A percentile compares a stretch with the other conserved stretches of the same genome.
These are phyloP conservation scores for Talaromyces atroroseus DNA, from an alignment of 2,329 filamentous ascomycete genomes.

Conservation along the genomic window DNA sequence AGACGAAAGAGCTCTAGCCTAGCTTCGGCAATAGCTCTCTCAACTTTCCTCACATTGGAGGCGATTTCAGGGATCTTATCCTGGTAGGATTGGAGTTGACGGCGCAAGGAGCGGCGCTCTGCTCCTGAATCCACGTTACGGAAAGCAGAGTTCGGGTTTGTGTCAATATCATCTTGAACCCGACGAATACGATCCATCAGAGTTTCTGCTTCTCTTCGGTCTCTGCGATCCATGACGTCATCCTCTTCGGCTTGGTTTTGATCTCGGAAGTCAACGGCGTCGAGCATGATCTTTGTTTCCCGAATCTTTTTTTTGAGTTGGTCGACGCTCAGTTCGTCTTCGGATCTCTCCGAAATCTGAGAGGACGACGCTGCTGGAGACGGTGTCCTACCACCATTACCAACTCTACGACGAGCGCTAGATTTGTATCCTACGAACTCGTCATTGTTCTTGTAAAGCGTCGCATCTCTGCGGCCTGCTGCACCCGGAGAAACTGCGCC, in stretches of 20 bases:
- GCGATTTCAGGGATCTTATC: constrained; percentile 89
- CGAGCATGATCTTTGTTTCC: constrained; percentile 88
- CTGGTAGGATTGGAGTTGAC: constrained; percentile 80
- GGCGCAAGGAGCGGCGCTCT: constrained; percentile 76
- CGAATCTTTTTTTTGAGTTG: constrained; percentile 88
- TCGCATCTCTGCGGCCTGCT: constrained; percentile 79
- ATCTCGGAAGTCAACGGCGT: constrained; percentile 94
- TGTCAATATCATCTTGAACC: constrained; percentile 90
- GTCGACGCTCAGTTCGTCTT: constrained; percentile 78
- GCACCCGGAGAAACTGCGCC: constrained; percentile 52
- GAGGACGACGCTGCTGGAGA: constrained; percentile 75
- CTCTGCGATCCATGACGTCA: constrained; percentile 81
- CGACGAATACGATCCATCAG: constrained; percentile 87
- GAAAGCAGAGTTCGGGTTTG: constrained; percentile 71
- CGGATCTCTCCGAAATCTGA: constrained; percentile 55
- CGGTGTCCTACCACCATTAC: constrained; percentile 64
- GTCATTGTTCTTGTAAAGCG: constrained; percentile 94
- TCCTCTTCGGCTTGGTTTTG: constrained; percentile 87
- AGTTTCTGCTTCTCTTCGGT: constrained; percentile 87
- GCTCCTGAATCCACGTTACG: constrained; percentile 75
- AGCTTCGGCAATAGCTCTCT: constrained; percentile 88
- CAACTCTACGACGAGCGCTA: constrained; percentile 81
- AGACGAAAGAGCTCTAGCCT: constrained; percentile 88
- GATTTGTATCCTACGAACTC: constrained; percentile 89
- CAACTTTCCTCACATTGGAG: constrained; percentile 82